These are phyloP conservation scores for Hemerocallis citrina DNA, from an alignment of 106 monocot genomes.

Conservation along the genomic window DNA sequence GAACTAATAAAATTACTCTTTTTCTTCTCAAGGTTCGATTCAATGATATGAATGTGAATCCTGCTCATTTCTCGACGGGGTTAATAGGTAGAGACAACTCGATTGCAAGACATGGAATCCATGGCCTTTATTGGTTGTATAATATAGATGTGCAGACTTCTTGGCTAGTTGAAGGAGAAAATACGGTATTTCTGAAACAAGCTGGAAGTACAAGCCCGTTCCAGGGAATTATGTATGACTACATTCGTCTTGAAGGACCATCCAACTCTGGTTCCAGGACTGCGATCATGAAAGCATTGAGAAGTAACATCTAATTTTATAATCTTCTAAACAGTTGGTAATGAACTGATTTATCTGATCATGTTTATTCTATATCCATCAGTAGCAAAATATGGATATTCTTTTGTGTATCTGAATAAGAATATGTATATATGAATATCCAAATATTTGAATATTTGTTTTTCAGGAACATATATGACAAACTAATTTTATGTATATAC, in stretches of 20 bases:
- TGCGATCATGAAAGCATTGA: slow-evolving; percentile 78
- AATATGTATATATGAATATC: too few species aligned
- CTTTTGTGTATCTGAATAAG: too few species aligned
- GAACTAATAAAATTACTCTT: neutral
- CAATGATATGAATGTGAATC: slow-evolving; percentile 21
- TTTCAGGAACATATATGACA: too few species aligned
- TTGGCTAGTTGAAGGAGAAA: slow-evolving; percentile 53
- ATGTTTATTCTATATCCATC: too few species aligned
- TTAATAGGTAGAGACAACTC: slow-evolving; percentile 43
- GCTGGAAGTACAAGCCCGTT: slow-evolving; percentile 35
- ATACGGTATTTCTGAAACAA: slow-evolving; percentile 66
- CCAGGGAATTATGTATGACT: slow-evolving; percentile 80
- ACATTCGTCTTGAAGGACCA: slow-evolving; percentile 71
- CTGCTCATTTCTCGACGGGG: slow-evolving; percentile 46
- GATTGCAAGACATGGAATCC: slow-evolving; percentile 74
- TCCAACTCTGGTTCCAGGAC: neutral
- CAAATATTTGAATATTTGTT: too few species aligned
- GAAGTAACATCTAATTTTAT: too few species aligned
- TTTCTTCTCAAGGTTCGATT: slow-evolving; percentile 30
- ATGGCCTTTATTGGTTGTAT: slow-evolving; percentile 71
- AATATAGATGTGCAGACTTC: slow-evolving; percentile 30
- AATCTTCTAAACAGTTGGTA: too few species aligned
- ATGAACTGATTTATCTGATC: too few species aligned
- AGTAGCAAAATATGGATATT: too few species aligned
- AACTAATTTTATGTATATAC: too few species aligned